Base-by-base conservation (phyloP, 441 rosid genomes). In the Euphorbia schlechtendalii region DNA sequence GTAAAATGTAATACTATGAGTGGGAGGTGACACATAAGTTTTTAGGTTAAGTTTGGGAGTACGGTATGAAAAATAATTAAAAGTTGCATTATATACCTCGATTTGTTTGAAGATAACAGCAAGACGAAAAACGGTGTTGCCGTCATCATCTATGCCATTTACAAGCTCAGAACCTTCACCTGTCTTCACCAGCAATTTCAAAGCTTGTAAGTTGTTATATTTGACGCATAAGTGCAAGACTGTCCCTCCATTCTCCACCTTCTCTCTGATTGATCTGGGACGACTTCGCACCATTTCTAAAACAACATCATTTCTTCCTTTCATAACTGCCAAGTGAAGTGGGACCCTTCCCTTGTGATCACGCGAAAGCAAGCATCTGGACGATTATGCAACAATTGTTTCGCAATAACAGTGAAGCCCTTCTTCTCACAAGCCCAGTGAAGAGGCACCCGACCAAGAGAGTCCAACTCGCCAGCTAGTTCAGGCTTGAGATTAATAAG, bases 171-270 rank as follows among this genome's bases (percentile, higher is more conserved):
- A 14, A 32, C 36, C 61, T 57, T 38, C 21, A n/a, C n/a, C n/a
- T n/a, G n/a, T n/a, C n/a, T n/a, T n/a, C n/a, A n/a, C n/a, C n/a
- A n/a, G n/a, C n/a, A n/a, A n/a, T n/a, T n/a, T n/a, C n/a, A n/a
- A n/a, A n/a, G n/a, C n/a, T n/a, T n/a, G n/a, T n/a, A n/a, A n/a
- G n/a, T n/a, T n/a, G n/a, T n/a, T n/a, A n/a, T n/a, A n/a, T n/a
- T n/a, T n/a, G n/a, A n/a, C n/a, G 15, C 15, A 57, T 18, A 57
- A 57, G 45, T 57, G 61, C 61, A 57, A 57, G 45, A 57, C 34
- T 57, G 61, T 57, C 45, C 36, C 25, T 32, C 61, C 61, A 57
- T 57, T 18, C 21, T 57, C 43, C 25, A 34, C 15, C 25, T 32
- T 57, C 25, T 32, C 25, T 32, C 24, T 57, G 18, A 57, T n/a